Conservation (phyloP, 208 protist species). For the Naegleria gruberi region DNA sequence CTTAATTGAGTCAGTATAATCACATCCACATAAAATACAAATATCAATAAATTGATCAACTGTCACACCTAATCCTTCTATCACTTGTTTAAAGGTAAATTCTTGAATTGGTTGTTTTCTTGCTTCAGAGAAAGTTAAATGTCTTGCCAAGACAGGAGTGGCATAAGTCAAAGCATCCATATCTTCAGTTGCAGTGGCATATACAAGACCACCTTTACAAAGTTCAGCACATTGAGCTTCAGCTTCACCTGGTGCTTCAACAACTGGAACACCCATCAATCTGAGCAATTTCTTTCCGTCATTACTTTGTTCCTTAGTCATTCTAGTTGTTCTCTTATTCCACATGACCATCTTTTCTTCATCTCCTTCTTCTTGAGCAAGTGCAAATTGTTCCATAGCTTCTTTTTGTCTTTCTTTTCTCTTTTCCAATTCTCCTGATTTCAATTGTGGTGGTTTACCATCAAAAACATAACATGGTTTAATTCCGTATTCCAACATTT, state of each 20-base stretch:
- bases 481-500: conserved; percentile 94
- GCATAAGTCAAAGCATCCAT: conserved; percentile 99
- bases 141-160: conserved; percentile 82
- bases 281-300: conserved; percentile 93
- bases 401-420: conserved; percentile 77
- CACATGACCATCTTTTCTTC: conserved; percentile 85
- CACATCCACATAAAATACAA: conserved; percentile 98
- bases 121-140: conserved; percentile 81
- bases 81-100: conserved; percentile 72
- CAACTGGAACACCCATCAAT: conserved; percentile 96
- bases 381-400: conserved; percentile 75
- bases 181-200: conserved; percentile 96
- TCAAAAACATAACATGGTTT: conserved; percentile 99
- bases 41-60: conserved; percentile 95
- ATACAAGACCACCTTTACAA: conserved; percentile 81
- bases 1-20: conserved; percentile 94
- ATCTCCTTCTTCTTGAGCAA: conserved; percentile 67
- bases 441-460: conserved; percentile 94
- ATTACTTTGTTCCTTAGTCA: conserved; percentile 89
- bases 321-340: conserved; percentile 81
- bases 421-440: conserved; percentile 80
- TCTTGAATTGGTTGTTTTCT: conserved; percentile 89
- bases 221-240: conserved; percentile 98
- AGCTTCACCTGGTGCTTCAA: conserved; percentile 92
- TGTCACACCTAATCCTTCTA: conserved; percentile 66